Percentiles rank a stretch among this genome's conserved stretches.
These are phyloP conservation scores for Solanum rostratum DNA, from an alignment of 257 asterid genomes.

Conservation along the genomic window DNA sequence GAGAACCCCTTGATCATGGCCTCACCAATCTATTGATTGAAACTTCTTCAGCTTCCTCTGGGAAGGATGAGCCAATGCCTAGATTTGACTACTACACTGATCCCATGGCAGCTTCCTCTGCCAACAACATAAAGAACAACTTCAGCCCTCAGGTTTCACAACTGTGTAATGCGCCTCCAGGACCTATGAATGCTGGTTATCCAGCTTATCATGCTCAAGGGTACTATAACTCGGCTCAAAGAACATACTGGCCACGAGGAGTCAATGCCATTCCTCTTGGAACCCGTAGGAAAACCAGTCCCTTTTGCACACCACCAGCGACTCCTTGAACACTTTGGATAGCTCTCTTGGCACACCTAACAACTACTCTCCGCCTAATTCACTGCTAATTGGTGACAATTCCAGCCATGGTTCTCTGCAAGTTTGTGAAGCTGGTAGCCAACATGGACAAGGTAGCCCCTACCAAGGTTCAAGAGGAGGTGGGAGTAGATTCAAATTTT, in stretches of 20 bases:
- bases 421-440: slow-evolving; percentile 14
- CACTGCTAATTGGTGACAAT: slow-evolving; percentile 14
- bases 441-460: slow-evolving; percentile 31
- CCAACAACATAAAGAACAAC: too few relatives aligned
- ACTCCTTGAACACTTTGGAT: slow-evolving; percentile 18
- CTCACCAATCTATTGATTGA: too few relatives aligned
- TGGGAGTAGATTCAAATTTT: slow-evolving; percentile 29
- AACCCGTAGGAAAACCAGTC: slow-evolving; percentile 16
- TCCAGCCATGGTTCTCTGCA: slow-evolving; percentile 16
- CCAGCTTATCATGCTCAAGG: slow-evolving; percentile 31
- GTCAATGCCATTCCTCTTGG: slow-evolving; percentile 21
- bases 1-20: too few relatives aligned
- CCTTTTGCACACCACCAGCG: slow-evolving; percentile 23
- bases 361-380: slow-evolving; percentile 22
- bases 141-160: too few relatives aligned
- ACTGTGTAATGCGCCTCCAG: too few relatives aligned
- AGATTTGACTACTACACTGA: too few relatives aligned
- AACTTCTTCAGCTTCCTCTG: too few relatives aligned
- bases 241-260: slow-evolving; percentile 23
- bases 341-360: slow-evolving; percentile 20
- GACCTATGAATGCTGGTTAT: too few relatives aligned
- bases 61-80: too few relatives aligned
- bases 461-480: slow-evolving; percentile 30
- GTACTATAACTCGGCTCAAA: slow-evolving; percentile 18
- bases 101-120: too few relatives aligned